Percentiles rank a stretch among this genome's conserved stretches.
Evolutionary conservation across 768 basidiomycete genomes (phyloP).

Genomic region (Tulasnella sp.): DNA sequence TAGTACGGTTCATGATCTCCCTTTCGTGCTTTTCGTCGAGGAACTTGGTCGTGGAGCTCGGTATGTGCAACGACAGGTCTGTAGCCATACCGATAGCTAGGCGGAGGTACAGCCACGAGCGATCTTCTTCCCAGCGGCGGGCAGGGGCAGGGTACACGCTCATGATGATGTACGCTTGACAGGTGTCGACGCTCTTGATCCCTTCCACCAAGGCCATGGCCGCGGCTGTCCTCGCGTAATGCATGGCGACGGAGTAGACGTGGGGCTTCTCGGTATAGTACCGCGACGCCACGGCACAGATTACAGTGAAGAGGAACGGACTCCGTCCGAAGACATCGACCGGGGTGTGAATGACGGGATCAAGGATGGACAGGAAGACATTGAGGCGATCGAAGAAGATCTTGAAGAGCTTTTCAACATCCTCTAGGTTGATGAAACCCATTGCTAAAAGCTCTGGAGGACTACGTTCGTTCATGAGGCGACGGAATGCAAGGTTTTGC

Average conservation of each 20-base stretch:
- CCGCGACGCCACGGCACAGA: constrained; percentile 78
- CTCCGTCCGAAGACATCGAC: constrained; percentile 59
- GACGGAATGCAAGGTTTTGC: constrained; percentile 24
- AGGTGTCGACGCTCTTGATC: constrained; percentile 80
- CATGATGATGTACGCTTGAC: constrained; percentile 87
- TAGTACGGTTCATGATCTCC: constrained; percentile 70
- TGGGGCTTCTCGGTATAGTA: constrained; percentile 71
- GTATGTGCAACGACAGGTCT: constrained; percentile 75
- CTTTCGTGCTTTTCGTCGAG: constrained; percentile 65
- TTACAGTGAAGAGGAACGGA: constrained; percentile 88
- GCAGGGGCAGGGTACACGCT: constrained; percentile 71
- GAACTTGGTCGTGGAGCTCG: constrained; percentile 45
- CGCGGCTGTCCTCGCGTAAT: constrained; percentile 74
- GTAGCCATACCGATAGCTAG: constrained; percentile 86
- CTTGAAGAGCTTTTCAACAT: constrained; percentile 73
- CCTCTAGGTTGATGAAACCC: constrained; percentile 61
- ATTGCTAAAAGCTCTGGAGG: constrained; percentile 76
- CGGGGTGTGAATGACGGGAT: constrained; percentile 71
- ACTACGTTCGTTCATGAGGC: constrained; percentile 51
- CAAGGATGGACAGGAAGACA: constrained; percentile 63
- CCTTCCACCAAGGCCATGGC: constrained; percentile 71
- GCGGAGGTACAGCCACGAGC: constrained; percentile 82
- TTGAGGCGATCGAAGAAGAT: constrained; percentile 74
- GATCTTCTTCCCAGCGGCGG: constrained; percentile 78
- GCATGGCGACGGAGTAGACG: constrained; percentile 81